Percentiles rank a stretch among this genome's conserved stretches.
Conservation (phyloP, 148 eudicot genomes). For the Rhododendron ferrugineum region DNA sequence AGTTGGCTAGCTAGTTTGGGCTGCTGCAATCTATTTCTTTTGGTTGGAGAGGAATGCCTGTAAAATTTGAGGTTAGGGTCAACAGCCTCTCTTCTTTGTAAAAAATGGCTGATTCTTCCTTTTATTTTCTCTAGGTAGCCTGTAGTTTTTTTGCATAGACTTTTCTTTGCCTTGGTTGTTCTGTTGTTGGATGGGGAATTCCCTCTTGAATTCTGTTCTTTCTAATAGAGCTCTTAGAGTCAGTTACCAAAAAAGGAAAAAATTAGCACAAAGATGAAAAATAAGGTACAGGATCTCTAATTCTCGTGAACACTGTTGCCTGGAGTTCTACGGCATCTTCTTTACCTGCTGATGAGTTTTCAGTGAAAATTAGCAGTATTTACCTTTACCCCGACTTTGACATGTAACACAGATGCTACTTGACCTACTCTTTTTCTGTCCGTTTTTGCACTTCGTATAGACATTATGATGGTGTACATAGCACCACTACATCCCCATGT, state of each 20-base stretch:
- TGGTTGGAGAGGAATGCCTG: neutral
- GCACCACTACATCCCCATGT: neutral
- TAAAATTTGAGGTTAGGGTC: neutral
- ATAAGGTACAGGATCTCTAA: neutral
- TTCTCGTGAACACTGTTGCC: neutral
- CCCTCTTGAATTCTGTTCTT: neutral
- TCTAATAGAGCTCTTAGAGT: neutral
- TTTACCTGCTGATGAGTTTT: neutral
- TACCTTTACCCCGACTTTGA: neutral
- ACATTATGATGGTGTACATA: neutral
- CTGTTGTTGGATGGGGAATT: neutral
- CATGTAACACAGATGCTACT: neutral
- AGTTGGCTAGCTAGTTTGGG: neutral
- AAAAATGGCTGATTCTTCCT: neutral
- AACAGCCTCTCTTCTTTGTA: neutral
- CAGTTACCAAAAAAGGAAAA: neutral
- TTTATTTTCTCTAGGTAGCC: neutral
- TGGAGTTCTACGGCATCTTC: neutral
- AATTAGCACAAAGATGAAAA: neutral
- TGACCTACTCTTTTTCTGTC: neutral
- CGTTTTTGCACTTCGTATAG: neutral
- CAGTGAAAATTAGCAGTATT: neutral
- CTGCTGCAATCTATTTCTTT: neutral
- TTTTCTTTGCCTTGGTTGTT: neutral
- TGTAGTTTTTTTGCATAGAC: neutral